Conservation (phyloP, 768 basidiomycete genomes). For the Antrodiella citrinella region DNA sequence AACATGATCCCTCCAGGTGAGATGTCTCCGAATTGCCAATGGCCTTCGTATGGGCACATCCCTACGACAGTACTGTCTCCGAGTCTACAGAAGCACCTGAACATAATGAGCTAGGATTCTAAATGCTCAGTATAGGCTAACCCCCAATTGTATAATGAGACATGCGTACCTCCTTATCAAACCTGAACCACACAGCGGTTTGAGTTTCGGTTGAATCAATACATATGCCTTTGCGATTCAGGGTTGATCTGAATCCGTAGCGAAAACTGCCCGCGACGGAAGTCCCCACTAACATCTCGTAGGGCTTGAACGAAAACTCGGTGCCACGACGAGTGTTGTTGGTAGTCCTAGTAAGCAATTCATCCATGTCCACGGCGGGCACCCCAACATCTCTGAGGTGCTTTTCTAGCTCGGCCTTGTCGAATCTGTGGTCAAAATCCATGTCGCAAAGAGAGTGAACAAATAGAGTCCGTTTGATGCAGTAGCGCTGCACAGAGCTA, state of each 20-base stretch:
- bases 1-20: conserved; percentile 3
- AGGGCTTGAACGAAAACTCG: conserved; percentile 11
- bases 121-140: too few relatives aligned
- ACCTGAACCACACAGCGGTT: conserved; percentile 10
- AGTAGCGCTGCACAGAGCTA: too few relatives aligned
- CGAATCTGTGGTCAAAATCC: conserved; percentile 6
- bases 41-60: conserved; percentile 7
- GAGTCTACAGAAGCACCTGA: conserved; percentile 5
- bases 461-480: neutral
- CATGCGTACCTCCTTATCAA: conserved; percentile 3
- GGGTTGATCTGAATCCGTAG: neutral
- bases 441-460: neutral
- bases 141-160: neutral
- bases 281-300: neutral
- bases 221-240: conserved; percentile 2
- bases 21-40: conserved; percentile 8
- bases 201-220: neutral
- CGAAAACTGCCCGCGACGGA: neutral
- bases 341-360: conserved; percentile 4
- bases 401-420: neutral
- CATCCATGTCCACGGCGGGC: conserved; percentile 1
- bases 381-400: conserved; percentile 4
- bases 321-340: conserved; percentile 6
- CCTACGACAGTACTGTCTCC: neutral
- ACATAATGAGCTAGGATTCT: conserved; percentile 8